These are phyloP conservation scores for Plasmodium malariae DNA, from an alignment of 169 alveolate genomes.

Conservation along the genomic window DNA sequence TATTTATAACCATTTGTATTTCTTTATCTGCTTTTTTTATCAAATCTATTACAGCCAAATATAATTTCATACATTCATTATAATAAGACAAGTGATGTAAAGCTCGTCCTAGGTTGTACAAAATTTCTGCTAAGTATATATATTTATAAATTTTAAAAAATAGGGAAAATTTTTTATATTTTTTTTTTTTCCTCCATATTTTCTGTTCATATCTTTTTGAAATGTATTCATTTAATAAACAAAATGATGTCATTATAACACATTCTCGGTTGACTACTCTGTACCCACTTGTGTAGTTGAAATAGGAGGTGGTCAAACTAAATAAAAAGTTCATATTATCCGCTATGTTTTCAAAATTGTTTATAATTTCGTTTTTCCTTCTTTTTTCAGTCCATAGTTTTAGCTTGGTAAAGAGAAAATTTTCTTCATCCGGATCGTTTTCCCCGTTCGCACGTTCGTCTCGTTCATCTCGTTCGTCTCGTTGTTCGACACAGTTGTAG, in stretches of 20 bases:
- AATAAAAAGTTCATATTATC: constrained; percentile 60
- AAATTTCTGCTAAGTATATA: constrained; percentile 69
- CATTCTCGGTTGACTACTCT: constrained; percentile 44
- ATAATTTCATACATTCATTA: constrained; percentile 64
- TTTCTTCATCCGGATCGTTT: constrained; percentile 16
- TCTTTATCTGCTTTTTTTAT: constrained; percentile 54
- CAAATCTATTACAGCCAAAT: constrained; percentile 35
- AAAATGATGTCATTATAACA: constrained; percentile 73
- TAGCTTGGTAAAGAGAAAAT: constrained; percentile 16
- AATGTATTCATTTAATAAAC: constrained; percentile 70
- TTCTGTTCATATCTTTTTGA: constrained; percentile 70
- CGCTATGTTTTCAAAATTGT: constrained; percentile 30
- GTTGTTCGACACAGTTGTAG: background rate
- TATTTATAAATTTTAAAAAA: constrained; percentile 59
- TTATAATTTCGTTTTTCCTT: background rate
- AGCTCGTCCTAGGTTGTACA: constrained; percentile 58
- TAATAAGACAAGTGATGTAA: constrained; percentile 60
- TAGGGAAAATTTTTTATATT: constrained; percentile 32
- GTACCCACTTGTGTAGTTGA: constrained; percentile 47
- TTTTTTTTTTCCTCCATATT: constrained; percentile 44
- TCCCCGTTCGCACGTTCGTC: background rate
- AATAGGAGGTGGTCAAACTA: constrained; percentile 61
- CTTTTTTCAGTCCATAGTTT: constrained; percentile 5
- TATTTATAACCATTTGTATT: constrained; percentile 11
- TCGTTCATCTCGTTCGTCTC: background rate